Evolutionary conservation across 2,329 filamentous ascomycete species (phyloP).

Genomic region (Colletotrichum nymphaeae): DNA sequence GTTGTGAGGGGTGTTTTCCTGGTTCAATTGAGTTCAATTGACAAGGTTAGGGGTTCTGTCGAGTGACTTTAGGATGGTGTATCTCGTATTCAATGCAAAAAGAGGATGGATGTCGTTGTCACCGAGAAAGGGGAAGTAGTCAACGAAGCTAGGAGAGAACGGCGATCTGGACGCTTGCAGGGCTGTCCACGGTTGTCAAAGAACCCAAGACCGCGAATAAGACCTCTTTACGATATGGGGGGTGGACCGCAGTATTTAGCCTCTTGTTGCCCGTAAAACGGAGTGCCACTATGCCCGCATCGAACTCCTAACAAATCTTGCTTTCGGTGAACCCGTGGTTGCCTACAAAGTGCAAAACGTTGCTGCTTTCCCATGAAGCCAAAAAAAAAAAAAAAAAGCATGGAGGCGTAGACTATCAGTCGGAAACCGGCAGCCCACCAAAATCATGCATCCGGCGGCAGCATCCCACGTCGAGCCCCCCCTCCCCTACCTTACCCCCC

Average conservation of each 20-base stretch:
- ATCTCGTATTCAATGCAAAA: neutral
- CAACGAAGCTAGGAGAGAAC: neutral
- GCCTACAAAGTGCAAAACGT: neutral
- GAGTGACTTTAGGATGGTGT: neutral
- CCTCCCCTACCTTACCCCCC: no score
- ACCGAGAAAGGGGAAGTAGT: neutral
- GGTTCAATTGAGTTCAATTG: neutral
- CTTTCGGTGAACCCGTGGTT: constrained; percentile 2
- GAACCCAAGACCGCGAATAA: constrained; percentile 7
- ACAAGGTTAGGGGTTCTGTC: neutral
- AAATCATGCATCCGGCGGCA: constrained; percentile 10
- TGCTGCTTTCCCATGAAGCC: neutral
- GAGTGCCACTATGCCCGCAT: neutral
- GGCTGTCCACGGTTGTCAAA: constrained; percentile 18
- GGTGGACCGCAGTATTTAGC: constrained; percentile 11
- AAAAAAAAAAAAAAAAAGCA: neutral
- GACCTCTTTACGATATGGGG: neutral
- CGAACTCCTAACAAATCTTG: neutral
- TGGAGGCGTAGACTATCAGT: neutral
- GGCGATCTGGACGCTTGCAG: constrained; percentile 7
- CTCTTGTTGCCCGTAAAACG: neutral
- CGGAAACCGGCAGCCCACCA: constrained; percentile 21
- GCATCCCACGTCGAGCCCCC: neutral
- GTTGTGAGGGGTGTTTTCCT: neutral
- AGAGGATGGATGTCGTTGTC: neutral